These are phyloP conservation scores for Ascochyta viciae-villosae DNA, from an alignment of 2,329 filamentous ascomycete genomes.

Conservation along the genomic window DNA sequence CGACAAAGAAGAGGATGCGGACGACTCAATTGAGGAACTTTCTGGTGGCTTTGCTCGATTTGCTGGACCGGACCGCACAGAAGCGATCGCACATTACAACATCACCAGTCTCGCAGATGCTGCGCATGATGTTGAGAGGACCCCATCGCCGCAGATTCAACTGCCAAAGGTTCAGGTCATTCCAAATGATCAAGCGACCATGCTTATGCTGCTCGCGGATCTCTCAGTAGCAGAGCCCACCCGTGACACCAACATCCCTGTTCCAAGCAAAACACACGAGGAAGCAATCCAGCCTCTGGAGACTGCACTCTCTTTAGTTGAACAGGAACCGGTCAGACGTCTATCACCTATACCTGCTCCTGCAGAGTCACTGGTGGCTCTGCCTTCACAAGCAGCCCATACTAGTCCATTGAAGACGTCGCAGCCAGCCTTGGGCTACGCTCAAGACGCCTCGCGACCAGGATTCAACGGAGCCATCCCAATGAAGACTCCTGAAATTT, in stretches of 20 bases:
- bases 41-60: slow-evolving; percentile 51
- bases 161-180: slow-evolving; percentile 32
- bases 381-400: slow-evolving; percentile 28
- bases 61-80: slow-evolving; percentile 50
- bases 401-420: slow-evolving; percentile 24
- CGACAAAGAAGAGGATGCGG: slow-evolving; percentile 40
- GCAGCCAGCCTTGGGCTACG: slow-evolving; percentile 11
- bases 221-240: slow-evolving; percentile 36
- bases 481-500: slow-evolving; percentile 15
- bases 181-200: slow-evolving; percentile 52
- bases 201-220: slow-evolving; percentile 49
- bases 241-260: background rate
- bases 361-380: slow-evolving; percentile 19
- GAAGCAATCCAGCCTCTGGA: background rate
- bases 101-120: slow-evolving; percentile 45
- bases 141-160: slow-evolving; percentile 33
- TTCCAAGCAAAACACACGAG: background rate
- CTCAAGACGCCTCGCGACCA: slow-evolving; percentile 10
- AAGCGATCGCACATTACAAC: slow-evolving; percentile 49
- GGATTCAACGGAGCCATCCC: slow-evolving; percentile 18
- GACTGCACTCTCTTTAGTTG: slow-evolving; percentile 21
- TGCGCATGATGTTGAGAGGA: slow-evolving; percentile 44
- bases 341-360: slow-evolving; percentile 27
- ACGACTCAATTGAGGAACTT: slow-evolving; percentile 38
- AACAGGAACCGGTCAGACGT: slow-evolving; percentile 22